These are phyloP conservation scores for Hypericum androsaemum DNA, from an alignment of 345 rosid species.

Conservation along the genomic window DNA sequence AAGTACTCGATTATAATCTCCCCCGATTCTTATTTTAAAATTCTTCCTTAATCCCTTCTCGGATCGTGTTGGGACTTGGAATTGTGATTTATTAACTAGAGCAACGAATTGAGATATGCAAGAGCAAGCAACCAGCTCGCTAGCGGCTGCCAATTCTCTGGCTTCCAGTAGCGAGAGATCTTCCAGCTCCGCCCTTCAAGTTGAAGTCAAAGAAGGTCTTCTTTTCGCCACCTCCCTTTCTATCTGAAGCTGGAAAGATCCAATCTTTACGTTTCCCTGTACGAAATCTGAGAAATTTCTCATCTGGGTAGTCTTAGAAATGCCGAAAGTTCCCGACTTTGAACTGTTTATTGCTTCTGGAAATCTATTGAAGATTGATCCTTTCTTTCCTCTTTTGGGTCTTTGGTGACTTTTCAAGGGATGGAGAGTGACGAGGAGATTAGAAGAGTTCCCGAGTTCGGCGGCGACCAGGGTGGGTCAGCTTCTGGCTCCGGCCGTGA, in stretches of 20 bases:
- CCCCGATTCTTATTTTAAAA: background rate
- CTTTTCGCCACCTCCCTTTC: background rate
- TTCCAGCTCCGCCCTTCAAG: conserved; percentile 84
- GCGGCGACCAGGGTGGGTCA: conserved; percentile 44
- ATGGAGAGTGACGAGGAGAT: conserved; percentile 97
- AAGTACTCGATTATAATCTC: background rate
- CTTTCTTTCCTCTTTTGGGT: background rate
- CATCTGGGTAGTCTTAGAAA: conserved; percentile 13
- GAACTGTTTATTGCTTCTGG: conserved; percentile 3
- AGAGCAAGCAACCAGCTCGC: conserved; percentile 71
- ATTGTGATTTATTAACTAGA: too few relatives aligned
- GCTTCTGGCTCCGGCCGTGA: conserved; percentile 39
- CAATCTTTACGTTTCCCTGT: too few relatives aligned
- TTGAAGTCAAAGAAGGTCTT: conserved; percentile 79
- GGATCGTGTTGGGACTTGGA: too few relatives aligned
- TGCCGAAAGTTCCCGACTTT: background rate
- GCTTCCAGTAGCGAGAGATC: conserved; percentile 96
- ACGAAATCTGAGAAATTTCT: conserved; percentile 3
- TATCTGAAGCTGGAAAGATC: too few relatives aligned
- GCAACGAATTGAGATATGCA: conserved; percentile 37
- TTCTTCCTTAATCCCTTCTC: too few relatives aligned
- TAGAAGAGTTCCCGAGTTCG: conserved; percentile 84
- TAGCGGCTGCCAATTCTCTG: conserved; percentile 75
- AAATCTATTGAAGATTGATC: background rate
- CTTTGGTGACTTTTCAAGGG: conserved; percentile 25